Conservation (phyloP, 495 filamentous ascomycete species). For the Pyrenula aspistea region DNA sequence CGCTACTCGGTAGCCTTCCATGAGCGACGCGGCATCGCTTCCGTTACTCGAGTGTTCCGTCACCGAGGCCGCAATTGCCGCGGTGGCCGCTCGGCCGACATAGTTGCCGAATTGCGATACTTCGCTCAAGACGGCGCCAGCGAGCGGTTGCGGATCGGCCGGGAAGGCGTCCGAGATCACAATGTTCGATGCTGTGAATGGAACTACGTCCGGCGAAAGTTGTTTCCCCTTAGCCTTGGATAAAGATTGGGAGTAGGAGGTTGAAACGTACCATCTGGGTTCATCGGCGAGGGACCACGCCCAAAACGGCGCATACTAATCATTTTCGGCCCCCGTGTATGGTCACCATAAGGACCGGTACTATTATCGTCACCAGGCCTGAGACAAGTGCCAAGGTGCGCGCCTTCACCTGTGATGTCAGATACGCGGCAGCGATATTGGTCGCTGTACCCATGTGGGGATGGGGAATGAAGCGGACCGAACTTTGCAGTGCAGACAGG, state of each 20-base stretch:
- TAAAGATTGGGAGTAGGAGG: background rate
- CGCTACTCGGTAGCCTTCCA: conserved; percentile 45
- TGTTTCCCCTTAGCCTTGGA: background rate
- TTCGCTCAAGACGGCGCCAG: conserved; percentile 54
- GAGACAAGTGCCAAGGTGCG: conserved; percentile 30
- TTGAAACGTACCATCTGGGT: conserved; percentile 26
- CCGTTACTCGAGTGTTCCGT: conserved; percentile 20
- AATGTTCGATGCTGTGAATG: conserved; percentile 37
- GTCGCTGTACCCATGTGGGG: conserved; percentile 33
- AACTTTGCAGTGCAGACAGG: conserved; percentile 29
- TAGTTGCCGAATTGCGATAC: conserved; percentile 48
- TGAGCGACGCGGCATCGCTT: conserved; percentile 18
- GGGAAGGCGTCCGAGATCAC: conserved; percentile 38
- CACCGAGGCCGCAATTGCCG: conserved; percentile 39
- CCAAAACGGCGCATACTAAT: conserved; percentile 43
- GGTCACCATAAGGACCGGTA: conserved; percentile 41
- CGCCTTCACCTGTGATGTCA: conserved; percentile 36
- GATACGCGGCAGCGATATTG: conserved; percentile 39
- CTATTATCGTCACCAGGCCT: conserved; percentile 26
- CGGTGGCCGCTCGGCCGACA: conserved; percentile 43
- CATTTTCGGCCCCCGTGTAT: conserved; percentile 33
- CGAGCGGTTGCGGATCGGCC: conserved; percentile 33
- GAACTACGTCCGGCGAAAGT: conserved; percentile 4
- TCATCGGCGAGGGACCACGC: conserved; percentile 31
- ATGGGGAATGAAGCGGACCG: conserved; percentile 43